Conservation (phyloP, 2,329 filamentous ascomycete species). For the Fusarium sp. region DNA sequence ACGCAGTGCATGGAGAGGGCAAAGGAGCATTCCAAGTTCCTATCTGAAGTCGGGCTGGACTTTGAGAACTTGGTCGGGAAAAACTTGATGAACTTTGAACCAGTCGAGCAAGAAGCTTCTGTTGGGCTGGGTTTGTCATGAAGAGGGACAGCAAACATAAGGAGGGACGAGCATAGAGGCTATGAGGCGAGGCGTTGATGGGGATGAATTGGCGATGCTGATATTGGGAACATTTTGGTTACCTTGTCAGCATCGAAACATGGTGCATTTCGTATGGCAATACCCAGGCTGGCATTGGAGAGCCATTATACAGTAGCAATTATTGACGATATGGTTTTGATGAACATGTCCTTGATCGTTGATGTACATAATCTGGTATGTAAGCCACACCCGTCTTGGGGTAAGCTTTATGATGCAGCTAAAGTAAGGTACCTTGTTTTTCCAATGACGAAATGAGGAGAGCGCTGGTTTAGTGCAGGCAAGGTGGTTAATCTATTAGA, state of each 20-base stretch:
- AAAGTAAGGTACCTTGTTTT: background rate
- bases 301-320: slow-evolving; percentile 4
- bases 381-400: slow-evolving; percentile 34
- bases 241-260: slow-evolving; percentile 30
- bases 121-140: slow-evolving; percentile 53
- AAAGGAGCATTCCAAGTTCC: slow-evolving; percentile 82
- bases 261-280: slow-evolving; percentile 8
- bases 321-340: slow-evolving; percentile 5
- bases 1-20: slow-evolving; percentile 86
- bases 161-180: background rate
- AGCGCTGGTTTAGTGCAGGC: background rate
- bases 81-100: slow-evolving; percentile 58
- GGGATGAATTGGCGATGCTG: slow-evolving; percentile 16
- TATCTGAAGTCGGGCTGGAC: slow-evolving; percentile 90
- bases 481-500: background rate
- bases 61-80: slow-evolving; percentile 86
- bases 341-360: slow-evolving; percentile 12
- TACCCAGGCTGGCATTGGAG: slow-evolving; percentile 35
- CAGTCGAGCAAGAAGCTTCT: slow-evolving; percentile 28
- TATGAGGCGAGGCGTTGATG: slow-evolving; percentile 9
- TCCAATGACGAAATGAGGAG: slow-evolving; percentile 18
- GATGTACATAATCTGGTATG: slow-evolving; percentile 3
- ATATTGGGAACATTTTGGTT: slow-evolving; percentile 34
- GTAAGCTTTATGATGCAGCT: slow-evolving; percentile 18
- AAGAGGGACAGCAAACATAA: too few relatives aligned